Conservation (phyloP, 495 filamentous ascomycete species). For the Xylaria venustula region DNA sequence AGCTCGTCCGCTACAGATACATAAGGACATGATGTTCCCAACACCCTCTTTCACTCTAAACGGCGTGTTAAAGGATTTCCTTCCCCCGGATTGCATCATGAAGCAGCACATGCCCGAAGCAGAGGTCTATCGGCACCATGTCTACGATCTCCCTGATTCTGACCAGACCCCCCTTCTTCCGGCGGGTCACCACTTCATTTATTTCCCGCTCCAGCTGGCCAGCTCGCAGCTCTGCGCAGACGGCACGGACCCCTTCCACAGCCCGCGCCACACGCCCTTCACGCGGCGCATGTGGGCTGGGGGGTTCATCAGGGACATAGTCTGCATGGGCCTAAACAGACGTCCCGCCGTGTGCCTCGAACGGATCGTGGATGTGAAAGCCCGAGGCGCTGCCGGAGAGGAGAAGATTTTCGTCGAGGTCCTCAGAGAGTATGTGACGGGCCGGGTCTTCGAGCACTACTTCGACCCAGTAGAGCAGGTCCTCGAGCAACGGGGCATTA, state of each 20-base stretch:
- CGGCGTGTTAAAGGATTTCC: constrained; percentile 59
- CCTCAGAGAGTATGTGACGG: constrained; percentile 29
- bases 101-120: background rate
- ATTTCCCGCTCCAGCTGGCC: constrained; percentile 63
- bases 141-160: background rate
- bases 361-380: constrained; percentile 56
- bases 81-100: constrained; percentile 32
- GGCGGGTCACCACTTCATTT: constrained; percentile 68
- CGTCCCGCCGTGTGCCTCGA: constrained; percentile 60
- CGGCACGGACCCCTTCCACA: constrained; percentile 71
- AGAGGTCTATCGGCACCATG: background rate
- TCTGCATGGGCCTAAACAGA: constrained; percentile 46
- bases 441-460: background rate
- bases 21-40: constrained; percentile 64
- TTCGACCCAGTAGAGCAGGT: background rate
- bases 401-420: constrained; percentile 47
- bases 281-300: constrained; percentile 79
- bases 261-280: constrained; percentile 55
- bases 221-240: constrained; percentile 59
- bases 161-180: constrained; percentile 37
- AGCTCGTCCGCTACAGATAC: constrained; percentile 52
- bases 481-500: background rate
- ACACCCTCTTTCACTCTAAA: constrained; percentile 64
- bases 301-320: constrained; percentile 47
- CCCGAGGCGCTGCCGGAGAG: constrained; percentile 19